phyloP scores from a whole-genome alignment of 2,329 filamentous ascomycete species.

The Cladosporium sp. region DNA sequence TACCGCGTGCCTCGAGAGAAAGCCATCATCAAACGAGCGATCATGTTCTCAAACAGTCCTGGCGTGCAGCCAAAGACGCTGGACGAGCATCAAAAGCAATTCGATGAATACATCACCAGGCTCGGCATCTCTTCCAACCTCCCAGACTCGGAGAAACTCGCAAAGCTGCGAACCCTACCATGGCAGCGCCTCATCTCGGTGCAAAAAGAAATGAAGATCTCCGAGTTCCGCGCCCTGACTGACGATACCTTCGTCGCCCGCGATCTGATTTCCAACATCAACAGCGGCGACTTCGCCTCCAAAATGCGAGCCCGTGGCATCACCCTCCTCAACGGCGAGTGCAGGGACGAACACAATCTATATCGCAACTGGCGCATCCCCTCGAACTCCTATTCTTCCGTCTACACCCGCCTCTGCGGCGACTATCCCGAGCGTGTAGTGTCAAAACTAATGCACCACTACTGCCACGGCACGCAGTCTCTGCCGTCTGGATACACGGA shows the following conservation, averaged over 20 bases:
- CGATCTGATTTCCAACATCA: constrained; percentile 41
- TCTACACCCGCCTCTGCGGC: constrained; percentile 43
- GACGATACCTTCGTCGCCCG: constrained; percentile 44
- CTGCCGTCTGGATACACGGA: constrained; percentile 36
- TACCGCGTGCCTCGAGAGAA: constrained; percentile 40
- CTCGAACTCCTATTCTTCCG: constrained; percentile 34
- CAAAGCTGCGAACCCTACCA: constrained; percentile 37
- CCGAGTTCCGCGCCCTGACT: constrained; percentile 50
- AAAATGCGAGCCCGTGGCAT: constrained; percentile 41
- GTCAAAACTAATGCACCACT: constrained; percentile 38
- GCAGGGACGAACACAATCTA: constrained; percentile 46
- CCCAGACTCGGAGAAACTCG: constrained; percentile 39
- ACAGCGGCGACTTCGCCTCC: constrained; percentile 43
- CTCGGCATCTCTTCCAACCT: constrained; percentile 40
- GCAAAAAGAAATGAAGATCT: constrained; percentile 38
- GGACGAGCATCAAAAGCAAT: constrained; percentile 45
- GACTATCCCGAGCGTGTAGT: constrained; percentile 46
- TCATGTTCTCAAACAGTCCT: constrained; percentile 52
- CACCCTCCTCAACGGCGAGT: constrained; percentile 50
- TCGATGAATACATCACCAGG: constrained; percentile 42
- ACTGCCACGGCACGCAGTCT: constrained; percentile 33
- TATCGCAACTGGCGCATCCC: constrained; percentile 49
- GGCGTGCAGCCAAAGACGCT: constrained; percentile 48
- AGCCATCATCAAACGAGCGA: constrained; percentile 44
- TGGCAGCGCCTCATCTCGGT: constrained; percentile 38